phyloP scores from a whole-genome alignment of 1,284 basidiomycete species.

The Tilletia walkeri region DNA sequence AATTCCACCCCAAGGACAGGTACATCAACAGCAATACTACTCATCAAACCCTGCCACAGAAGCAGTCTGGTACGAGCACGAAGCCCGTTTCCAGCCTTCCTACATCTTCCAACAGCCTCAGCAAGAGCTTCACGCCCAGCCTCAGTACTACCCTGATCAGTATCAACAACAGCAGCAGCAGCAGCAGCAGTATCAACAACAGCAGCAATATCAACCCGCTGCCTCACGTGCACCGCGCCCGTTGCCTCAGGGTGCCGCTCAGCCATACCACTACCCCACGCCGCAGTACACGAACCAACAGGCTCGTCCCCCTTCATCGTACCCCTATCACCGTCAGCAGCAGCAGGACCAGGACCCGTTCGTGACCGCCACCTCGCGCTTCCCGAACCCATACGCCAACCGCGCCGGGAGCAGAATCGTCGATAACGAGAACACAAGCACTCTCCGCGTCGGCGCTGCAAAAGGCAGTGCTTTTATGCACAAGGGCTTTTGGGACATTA shows the following conservation, averaged over 20 bases:
- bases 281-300: background rate
- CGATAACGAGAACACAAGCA: background rate
- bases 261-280: background rate
- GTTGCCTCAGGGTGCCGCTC: background rate
- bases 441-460: background rate
- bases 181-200: slow-evolving; percentile 23
- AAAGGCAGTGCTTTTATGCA: slow-evolving; percentile 25
- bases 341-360: background rate
- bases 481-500: slow-evolving; percentile 51
- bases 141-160: background rate
- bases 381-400: background rate
- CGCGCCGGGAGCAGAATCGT: background rate
- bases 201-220: background rate
- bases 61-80: slow-evolving; percentile 49
- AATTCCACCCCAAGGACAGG: background rate
- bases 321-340: background rate
- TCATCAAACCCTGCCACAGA: slow-evolving; percentile 22
- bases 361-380: background rate
- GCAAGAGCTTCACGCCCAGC: slow-evolving; percentile 28
- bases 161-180: slow-evolving; percentile 21
- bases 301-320: background rate
- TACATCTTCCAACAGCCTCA: slow-evolving; percentile 17
- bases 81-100: slow-evolving; percentile 33
- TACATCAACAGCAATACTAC: slow-evolving; percentile 16
- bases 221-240: background rate